A percentile compares a stretch with the other conserved stretches of the same genome.
Evolutionary conservation across 441 rosid genomes (phyloP).

Genomic region (Aquilaria agallochum): DNA sequence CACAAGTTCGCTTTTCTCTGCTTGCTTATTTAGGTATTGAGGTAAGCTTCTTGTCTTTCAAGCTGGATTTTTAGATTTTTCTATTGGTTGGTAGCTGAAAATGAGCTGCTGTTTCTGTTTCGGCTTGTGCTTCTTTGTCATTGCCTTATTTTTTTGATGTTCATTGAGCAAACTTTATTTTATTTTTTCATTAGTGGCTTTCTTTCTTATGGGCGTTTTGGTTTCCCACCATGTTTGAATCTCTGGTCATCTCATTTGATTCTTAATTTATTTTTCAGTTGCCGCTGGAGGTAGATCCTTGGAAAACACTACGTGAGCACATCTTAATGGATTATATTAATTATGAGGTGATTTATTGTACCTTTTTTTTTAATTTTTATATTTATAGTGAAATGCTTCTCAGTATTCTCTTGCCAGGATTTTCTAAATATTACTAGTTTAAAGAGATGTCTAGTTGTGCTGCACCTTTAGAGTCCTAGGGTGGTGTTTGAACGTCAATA

Average conservation of each 20-base stretch:
- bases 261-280: slow-evolving; percentile 37
- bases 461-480: no score
- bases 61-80: slow-evolving; percentile 7
- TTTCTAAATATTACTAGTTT: no score
- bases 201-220: no score
- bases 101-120: background rate
- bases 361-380: background rate
- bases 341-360: slow-evolving; percentile 60
- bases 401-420: background rate
- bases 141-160: no score
- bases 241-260: background rate
- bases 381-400: slow-evolving; percentile 12
- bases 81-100: background rate
- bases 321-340: slow-evolving; percentile 77
- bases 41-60: slow-evolving; percentile 44
- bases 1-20: slow-evolving; percentile 76
- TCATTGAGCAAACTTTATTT: no score
- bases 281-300: slow-evolving; percentile 84
- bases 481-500: no score
- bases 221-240: no score
- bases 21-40: slow-evolving; percentile 89
- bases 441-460: no score
- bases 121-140: slow-evolving; percentile 15
- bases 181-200: no score
- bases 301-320: slow-evolving; percentile 83